Evolutionary conservation across 2,329 filamentous ascomycete genomes (phyloP).

Genomic region (Cladosporium oxysporum): DNA sequence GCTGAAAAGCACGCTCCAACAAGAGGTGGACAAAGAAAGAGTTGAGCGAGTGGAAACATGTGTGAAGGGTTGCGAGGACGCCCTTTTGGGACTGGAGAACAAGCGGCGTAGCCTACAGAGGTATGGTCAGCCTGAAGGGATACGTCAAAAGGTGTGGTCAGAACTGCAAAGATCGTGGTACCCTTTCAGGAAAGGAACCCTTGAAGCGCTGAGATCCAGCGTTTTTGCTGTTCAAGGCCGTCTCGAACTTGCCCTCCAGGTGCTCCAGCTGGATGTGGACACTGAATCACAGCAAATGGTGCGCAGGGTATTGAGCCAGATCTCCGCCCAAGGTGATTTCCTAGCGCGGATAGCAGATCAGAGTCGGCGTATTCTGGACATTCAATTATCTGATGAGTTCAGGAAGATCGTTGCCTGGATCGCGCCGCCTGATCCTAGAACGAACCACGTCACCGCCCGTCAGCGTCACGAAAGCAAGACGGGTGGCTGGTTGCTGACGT

Average conservation of each 20-base stretch:
- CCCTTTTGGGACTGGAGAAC: constrained; percentile 17
- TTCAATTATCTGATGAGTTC: constrained; percentile 22
- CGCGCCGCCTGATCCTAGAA: constrained; percentile 27
- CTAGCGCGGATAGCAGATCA: background rate
- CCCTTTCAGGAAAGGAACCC: constrained; percentile 22
- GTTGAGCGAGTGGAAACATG: constrained; percentile 14
- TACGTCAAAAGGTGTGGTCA: constrained; percentile 20
- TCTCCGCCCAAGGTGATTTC: background rate
- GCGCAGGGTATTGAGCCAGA: background rate
- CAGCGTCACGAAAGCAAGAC: constrained; percentile 25
- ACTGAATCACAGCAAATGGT: constrained; percentile 4
- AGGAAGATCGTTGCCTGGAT: constrained; percentile 26
- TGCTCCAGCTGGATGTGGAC: constrained; percentile 23
- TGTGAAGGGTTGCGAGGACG: constrained; percentile 17
- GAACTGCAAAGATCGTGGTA: constrained; percentile 21
- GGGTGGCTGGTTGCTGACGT: constrained; percentile 28
- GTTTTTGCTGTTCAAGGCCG: constrained; percentile 19
- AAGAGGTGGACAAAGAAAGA: constrained; percentile 15
- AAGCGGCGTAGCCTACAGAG: constrained; percentile 15
- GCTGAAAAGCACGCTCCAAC: constrained; percentile 12
- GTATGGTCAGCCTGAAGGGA: constrained; percentile 14
- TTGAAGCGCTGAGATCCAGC: constrained; percentile 17
- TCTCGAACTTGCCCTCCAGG: constrained; percentile 21
- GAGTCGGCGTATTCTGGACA: background rate
- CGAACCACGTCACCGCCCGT: constrained; percentile 26